A percentile compares a stretch with the other conserved stretches of the same genome.
phyloP scores from a whole-genome alignment of 495 filamentous ascomycete species.

The Staphylotrichum longicolle region DNA sequence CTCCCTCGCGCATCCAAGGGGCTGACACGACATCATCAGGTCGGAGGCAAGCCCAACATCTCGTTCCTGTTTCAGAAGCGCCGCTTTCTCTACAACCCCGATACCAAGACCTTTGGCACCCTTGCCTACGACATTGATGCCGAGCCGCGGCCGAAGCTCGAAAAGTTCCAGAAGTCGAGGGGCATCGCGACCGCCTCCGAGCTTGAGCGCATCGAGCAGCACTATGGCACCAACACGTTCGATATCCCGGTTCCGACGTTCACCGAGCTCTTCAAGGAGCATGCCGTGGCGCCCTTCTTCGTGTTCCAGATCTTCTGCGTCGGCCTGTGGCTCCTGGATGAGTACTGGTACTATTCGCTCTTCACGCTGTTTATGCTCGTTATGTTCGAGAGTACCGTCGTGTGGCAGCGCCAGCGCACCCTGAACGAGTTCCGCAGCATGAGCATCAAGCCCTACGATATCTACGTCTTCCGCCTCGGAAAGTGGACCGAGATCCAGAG shows the following conservation, averaged over 20 bases:
- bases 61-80: slow-evolving; percentile 99
- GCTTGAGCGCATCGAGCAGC: slow-evolving; percentile 73
- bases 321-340: slow-evolving; percentile 96
- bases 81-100: slow-evolving; percentile 80
- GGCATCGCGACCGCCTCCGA: slow-evolving; percentile 71
- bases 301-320: slow-evolving; percentile 99
- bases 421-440: slow-evolving; percentile 96
- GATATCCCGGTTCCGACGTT: slow-evolving; percentile 97
- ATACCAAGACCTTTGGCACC: slow-evolving; percentile 69
- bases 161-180: slow-evolving; percentile 70
- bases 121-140: slow-evolving; percentile 81
- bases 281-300: slow-evolving; percentile 98
- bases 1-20: background rate
- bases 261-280: slow-evolving; percentile 93
- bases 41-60: slow-evolving; percentile 65
- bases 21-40: slow-evolving; percentile 37
- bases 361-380: slow-evolving; percentile 99
- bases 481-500: slow-evolving; percentile 89
- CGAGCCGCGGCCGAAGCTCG: slow-evolving; percentile 74
- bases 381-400: slow-evolving; percentile 95
- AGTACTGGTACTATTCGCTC: slow-evolving; percentile 99
- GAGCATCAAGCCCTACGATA: slow-evolving; percentile 97
- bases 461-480: slow-evolving; percentile 81
- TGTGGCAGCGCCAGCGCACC: slow-evolving; percentile 98
- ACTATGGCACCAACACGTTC: slow-evolving; percentile 96